Evolutionary conservation across 116 monocot species (phyloP).

Genomic region (Cymodocea nodosa): DNA sequence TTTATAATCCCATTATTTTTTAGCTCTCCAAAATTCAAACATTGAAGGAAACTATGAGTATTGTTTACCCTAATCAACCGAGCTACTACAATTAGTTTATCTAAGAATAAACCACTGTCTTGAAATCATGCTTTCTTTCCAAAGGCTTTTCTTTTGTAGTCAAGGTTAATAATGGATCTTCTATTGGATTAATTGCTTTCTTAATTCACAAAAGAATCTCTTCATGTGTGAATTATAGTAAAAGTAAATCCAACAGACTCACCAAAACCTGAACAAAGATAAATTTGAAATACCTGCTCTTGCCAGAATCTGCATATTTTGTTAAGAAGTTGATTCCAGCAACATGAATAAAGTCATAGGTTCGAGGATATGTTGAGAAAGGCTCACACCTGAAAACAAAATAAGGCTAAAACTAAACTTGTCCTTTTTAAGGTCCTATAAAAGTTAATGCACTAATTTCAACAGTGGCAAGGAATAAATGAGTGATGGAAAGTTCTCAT

Average conservation of each 20-base stretch:
- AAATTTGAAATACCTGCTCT: slow-evolving; percentile 41
- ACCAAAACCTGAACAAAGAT: neutral
- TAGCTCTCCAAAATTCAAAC: no score
- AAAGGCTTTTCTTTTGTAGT: no score
- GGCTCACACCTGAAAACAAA: slow-evolving; percentile 63
- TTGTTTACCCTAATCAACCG: no score
- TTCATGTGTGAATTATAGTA: neutral
- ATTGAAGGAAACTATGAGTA: no score
- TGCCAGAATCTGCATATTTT: slow-evolving; percentile 40
- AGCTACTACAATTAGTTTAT: no score
- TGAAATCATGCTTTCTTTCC: no score
- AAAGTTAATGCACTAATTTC: neutral
- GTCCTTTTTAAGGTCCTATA: neutral
- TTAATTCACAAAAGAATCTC: no score
- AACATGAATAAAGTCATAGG: slow-evolving; percentile 87
- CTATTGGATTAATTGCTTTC: no score
- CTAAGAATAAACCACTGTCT: no score
- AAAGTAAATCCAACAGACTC: neutral
- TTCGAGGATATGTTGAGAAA: slow-evolving; percentile 90
- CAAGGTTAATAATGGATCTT: no score
- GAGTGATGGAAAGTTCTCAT: neutral
- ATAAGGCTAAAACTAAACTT: neutral
- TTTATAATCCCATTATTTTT: no score
- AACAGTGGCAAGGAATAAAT: no score
- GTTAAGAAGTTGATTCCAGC: slow-evolving; percentile 53